Evolutionary conservation across 2,329 filamentous ascomycete genomes (phyloP).

Genomic region (Penicillium sp.): DNA sequence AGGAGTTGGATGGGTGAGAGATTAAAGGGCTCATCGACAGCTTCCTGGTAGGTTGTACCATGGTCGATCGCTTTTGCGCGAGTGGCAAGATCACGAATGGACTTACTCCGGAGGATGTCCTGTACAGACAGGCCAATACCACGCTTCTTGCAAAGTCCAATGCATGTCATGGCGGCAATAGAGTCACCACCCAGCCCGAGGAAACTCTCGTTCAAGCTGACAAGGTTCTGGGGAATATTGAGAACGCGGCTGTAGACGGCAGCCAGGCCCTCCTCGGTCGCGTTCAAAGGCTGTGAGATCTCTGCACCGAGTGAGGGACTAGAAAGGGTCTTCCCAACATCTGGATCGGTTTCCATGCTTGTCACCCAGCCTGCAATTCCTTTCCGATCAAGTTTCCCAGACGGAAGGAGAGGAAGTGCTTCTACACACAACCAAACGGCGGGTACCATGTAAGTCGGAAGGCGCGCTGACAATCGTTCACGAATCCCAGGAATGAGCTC

Average conservation of each 20-base stretch:
- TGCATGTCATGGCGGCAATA: constrained; percentile 53
- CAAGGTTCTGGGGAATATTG: constrained; percentile 34
- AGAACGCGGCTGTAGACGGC: constrained; percentile 41
- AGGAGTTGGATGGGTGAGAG: constrained; percentile 42
- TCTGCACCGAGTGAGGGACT: not conserved
- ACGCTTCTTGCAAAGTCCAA: constrained; percentile 48
- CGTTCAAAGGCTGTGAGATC: constrained; percentile 18
- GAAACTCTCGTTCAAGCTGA: constrained; percentile 42
- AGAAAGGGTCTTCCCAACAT: constrained; percentile 10
- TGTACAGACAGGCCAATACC: constrained; percentile 50
- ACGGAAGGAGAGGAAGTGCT: constrained; percentile 44
- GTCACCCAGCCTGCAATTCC: constrained; percentile 36
- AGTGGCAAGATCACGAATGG: constrained; percentile 40
- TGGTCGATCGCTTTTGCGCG: constrained; percentile 31
- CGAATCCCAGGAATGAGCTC: constrained; percentile 27
- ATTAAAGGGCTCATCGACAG: constrained; percentile 30
- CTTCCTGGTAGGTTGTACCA: constrained; percentile 36
- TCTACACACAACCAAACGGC: constrained; percentile 48
- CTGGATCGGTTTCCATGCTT: constrained; percentile 29
- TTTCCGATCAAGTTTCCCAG: constrained; percentile 50
- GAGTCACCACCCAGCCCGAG: constrained; percentile 50
- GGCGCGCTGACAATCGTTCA: constrained; percentile 26
- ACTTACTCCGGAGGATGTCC: constrained; percentile 50
- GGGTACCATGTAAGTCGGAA: constrained; percentile 53
- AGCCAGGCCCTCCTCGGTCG: constrained; percentile 31